These are phyloP conservation scores for Pugionium cornutum DNA, from an alignment of 345 rosid genomes.

Conservation along the genomic window DNA sequence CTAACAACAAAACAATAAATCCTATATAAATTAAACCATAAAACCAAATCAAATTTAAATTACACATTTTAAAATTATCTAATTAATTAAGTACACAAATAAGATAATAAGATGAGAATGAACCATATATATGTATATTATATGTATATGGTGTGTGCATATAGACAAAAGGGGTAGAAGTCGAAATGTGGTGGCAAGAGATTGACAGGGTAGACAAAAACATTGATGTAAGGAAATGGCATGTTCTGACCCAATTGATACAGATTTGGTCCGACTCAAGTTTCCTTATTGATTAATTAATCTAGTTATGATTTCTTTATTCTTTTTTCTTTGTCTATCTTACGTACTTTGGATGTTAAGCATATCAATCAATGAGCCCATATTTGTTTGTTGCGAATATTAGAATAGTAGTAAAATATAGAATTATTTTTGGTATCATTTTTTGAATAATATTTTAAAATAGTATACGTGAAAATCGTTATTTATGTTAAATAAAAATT, in stretches of 20 bases:
- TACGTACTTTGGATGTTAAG: slow-evolving; percentile 28
- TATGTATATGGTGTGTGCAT: not conserved
- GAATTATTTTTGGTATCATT: no score
- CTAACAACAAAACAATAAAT: no score
- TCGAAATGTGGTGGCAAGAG: no score
- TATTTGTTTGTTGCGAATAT: slow-evolving; percentile 30
- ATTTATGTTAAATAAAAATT: no score
- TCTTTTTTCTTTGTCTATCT: not conserved
- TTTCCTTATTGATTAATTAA: slow-evolving; percentile 23
- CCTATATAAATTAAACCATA: no score
- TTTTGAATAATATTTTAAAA: no score
- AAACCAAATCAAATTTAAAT: no score
- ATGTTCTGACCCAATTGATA: no score
- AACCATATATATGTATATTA: slow-evolving; percentile 3
- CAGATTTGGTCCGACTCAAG: slow-evolving; percentile 23
- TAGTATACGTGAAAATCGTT: no score
- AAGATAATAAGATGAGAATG: slow-evolving; percentile 21
- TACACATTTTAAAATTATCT: not conserved
- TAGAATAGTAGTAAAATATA: slow-evolving; percentile 16
- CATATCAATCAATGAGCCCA: slow-evolving; percentile 24
- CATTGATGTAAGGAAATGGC: no score
- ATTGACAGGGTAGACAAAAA: no score
- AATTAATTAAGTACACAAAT: not conserved
- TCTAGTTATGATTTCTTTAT: slow-evolving; percentile 23
- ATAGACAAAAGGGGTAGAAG: no score